Percentiles rank a stretch among this genome's conserved stretches.
Conservation (phyloP, 208 protist species). For the Acanthamoeba lenticulata region DNA sequence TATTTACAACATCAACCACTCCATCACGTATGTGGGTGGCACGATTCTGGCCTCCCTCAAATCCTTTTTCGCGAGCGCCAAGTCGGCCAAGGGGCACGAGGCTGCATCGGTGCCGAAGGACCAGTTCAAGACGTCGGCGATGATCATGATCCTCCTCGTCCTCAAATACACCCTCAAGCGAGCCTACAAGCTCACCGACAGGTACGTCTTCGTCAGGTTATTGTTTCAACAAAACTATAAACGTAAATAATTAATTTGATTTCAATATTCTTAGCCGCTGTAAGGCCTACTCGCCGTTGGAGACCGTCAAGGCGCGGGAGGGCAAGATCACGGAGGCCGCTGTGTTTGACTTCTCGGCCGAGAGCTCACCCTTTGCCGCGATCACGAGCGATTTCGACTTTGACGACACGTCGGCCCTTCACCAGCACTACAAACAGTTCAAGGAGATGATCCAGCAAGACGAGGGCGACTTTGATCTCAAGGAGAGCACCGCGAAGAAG, state of each 20-base stretch:
- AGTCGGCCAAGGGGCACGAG: background rate
- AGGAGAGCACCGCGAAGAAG: background rate
- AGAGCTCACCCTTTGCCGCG: conserved; percentile 20
- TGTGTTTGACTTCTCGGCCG: background rate
- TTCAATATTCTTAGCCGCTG: background rate
- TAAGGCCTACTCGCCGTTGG: conserved; percentile 27
- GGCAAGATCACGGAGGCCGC: conserved; percentile 26
- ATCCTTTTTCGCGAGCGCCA: background rate
- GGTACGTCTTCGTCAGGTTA: too few relatives aligned
- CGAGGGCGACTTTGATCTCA: conserved; percentile 53
- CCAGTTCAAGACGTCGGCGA: conserved; percentile 34
- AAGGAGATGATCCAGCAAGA: conserved; percentile 43
- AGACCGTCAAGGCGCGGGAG: background rate
- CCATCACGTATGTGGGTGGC: conserved; percentile 42
- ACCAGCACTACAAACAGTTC: conserved; percentile 41
- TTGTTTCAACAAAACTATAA: too few relatives aligned
- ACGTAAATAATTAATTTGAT: too few relatives aligned
- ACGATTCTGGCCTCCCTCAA: background rate
- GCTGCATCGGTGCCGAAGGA: background rate
- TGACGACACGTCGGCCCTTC: background rate
- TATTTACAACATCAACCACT: conserved; percentile 38
- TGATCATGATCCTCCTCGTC: conserved; percentile 44
- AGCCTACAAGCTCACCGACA: conserved; percentile 32
- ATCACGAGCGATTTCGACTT: conserved; percentile 6
- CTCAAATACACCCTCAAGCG: conserved; percentile 51